Percentiles rank a stretch among this genome's conserved stretches.
These are phyloP conservation scores for Fusarium irregulare DNA, from an alignment of 2,329 filamentous ascomycete species.

Conservation along the genomic window DNA sequence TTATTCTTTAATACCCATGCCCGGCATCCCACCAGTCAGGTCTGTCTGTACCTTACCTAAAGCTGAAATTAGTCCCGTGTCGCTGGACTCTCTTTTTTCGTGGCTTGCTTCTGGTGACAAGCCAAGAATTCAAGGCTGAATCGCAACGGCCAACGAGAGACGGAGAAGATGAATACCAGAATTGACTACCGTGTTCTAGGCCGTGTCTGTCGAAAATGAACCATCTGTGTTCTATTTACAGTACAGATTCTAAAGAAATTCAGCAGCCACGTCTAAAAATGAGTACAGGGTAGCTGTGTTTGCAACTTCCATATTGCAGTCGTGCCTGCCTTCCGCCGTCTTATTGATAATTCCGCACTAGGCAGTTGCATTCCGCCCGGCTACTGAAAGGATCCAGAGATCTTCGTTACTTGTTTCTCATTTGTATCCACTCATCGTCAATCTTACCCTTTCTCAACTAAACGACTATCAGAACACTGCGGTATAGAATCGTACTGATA, in stretches of 20 bases:
- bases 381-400: background rate
- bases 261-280: background rate
- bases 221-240: background rate
- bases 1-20: background rate
- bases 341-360: background rate
- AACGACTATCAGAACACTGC: background rate
- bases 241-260: background rate
- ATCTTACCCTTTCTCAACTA: slow-evolving; percentile 3
- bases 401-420: slow-evolving; percentile 1
- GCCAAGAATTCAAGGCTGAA: slow-evolving; percentile 26
- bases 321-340: background rate
- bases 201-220: background rate
- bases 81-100: background rate
- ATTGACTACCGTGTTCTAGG: slow-evolving; percentile 4
- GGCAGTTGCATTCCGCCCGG: slow-evolving; percentile 5
- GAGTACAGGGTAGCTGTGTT: background rate
- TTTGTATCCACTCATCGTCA: slow-evolving; percentile 3
- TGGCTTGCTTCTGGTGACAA: slow-evolving; percentile 8
- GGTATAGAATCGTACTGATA: background rate
- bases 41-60: background rate
- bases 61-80: slow-evolving; percentile 7
- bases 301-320: background rate
- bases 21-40: background rate
- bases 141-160: slow-evolving; percentile 14
- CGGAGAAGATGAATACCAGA: slow-evolving; percentile 2